These are phyloP conservation scores for Aureobasidium leucospermi DNA, from an alignment of 2,329 filamentous ascomycete species.

Conservation along the genomic window DNA sequence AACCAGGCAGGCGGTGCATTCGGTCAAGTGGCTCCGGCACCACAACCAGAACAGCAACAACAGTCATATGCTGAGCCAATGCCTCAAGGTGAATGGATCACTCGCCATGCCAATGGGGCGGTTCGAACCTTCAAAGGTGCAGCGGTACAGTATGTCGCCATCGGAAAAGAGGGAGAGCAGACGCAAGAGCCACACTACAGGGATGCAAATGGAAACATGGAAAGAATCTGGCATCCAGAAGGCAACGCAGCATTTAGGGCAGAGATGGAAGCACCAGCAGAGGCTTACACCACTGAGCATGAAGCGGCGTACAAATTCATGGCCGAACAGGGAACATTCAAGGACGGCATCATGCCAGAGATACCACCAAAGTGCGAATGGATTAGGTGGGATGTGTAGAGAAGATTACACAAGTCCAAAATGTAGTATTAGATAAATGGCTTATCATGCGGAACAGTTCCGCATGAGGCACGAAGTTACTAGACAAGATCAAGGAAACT, in stretches of 20 bases:
- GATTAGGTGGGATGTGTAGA: constrained; percentile 62
- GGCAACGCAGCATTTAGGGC: constrained; percentile 51
- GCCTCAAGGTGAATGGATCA: constrained; percentile 7
- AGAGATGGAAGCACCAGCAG: constrained; percentile 53
- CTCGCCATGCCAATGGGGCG: background rate
- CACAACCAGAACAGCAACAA: background rate
- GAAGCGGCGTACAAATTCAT: constrained; percentile 59
- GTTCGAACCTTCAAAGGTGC: constrained; percentile 1
- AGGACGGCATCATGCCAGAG: constrained; percentile 64
- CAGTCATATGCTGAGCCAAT: background rate
- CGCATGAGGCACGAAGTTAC: background rate
- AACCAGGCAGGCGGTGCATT: background rate
- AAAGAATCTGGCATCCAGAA: constrained; percentile 65
- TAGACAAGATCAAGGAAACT: too few relatives aligned
- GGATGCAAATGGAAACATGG: constrained; percentile 45
- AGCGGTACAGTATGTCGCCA: background rate
- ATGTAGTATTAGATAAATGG: background rate
- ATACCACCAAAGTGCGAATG: constrained; percentile 72
- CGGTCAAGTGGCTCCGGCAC: background rate
- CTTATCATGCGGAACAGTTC: background rate
- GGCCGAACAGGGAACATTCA: constrained; percentile 59
- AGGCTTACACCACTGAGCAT: constrained; percentile 52
- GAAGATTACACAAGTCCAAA: background rate
- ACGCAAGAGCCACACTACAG: constrained; percentile 1
- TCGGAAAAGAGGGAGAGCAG: background rate